These are phyloP conservation scores for Austroboletus eburneus DNA, from an alignment of 768 basidiomycete species.

Conservation along the genomic window DNA sequence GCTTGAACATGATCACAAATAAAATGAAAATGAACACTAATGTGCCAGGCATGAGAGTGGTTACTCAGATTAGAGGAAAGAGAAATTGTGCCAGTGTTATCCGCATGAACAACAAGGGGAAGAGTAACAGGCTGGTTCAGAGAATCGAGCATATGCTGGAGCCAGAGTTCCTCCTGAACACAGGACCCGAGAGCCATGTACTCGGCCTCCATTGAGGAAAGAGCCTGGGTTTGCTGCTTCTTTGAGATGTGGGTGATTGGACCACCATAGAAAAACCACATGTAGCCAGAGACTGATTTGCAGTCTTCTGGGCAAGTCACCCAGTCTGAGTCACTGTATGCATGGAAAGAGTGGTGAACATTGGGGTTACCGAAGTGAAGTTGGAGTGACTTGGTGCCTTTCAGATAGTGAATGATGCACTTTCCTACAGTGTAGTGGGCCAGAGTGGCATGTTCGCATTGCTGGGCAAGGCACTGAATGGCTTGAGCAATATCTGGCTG, in stretches of 20 bases:
- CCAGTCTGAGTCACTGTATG: neutral
- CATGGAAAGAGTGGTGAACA: neutral
- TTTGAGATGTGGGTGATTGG: neutral
- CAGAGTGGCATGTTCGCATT: neutral
- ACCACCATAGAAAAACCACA: neutral
- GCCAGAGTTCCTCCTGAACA: neutral
- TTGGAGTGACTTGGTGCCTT: neutral
- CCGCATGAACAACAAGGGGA: neutral
- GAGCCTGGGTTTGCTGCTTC: neutral
- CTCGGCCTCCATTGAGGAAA: neutral
- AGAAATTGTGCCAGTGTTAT: neutral
- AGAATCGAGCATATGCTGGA: neutral
- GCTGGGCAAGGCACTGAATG: neutral
- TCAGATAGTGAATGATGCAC: neutral
- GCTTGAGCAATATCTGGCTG: neutral
- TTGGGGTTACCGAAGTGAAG: neutral
- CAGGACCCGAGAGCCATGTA: neutral
- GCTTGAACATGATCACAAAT: neutral
- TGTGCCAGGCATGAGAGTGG: neutral
- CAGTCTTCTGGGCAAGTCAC: too few relatives aligned
- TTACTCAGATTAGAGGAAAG: neutral
- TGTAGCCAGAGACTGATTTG: neutral
- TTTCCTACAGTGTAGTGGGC: neutral
- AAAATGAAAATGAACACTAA: neutral
- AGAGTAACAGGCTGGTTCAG: neutral